Evolutionary conservation across 352 stramenopile genomes (phyloP).

Genomic region (Globisporangium barbulae): DNA sequence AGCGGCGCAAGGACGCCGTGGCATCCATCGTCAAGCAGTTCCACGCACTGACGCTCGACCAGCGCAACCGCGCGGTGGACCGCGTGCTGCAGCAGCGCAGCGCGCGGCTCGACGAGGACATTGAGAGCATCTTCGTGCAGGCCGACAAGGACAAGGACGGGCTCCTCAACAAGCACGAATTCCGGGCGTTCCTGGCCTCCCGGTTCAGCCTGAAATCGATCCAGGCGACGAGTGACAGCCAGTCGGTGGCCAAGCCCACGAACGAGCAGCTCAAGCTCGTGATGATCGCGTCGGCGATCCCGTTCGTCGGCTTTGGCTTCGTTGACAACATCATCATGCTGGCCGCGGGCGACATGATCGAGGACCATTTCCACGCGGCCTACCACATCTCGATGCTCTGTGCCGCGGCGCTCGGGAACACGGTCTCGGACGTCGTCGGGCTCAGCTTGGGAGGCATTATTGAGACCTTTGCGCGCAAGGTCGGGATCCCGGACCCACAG

Average conservation of each 20-base stretch:
- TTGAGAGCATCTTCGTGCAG: conserved; percentile 64
- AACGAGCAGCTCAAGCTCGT: conserved; percentile 71
- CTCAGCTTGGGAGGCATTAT: conserved; percentile 93
- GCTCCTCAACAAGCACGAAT: conserved; percentile 59
- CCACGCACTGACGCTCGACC: conserved; percentile 52
- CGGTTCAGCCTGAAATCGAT: conserved; percentile 63
- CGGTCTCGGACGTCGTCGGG: conserved; percentile 91
- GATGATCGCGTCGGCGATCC: conserved; percentile 74
- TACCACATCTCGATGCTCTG: conserved; percentile 96
- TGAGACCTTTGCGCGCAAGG: conserved; percentile 63
- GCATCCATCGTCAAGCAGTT: conserved; percentile 52
- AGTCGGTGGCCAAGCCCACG: conserved; percentile 38
- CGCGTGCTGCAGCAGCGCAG: conserved; percentile 48
- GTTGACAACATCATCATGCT: conserved; percentile 88
- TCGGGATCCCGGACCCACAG: conserved; percentile 65
- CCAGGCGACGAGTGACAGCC: conserved; percentile 29
- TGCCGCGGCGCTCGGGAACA: conserved; percentile 93
- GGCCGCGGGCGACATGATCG: conserved; percentile 92
- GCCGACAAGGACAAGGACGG: conserved; percentile 72
- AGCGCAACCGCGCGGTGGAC: conserved; percentile 48
- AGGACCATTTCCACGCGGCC: conserved; percentile 91
- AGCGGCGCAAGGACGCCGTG: conserved; percentile 27
- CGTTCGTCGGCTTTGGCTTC: conserved; percentile 83
- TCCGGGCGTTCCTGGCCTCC: conserved; percentile 58
- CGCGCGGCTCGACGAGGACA: conserved; percentile 38